Base-by-base conservation (phyloP, 176 grass and related monocot species). In the Melocanna baccifera region DNA sequence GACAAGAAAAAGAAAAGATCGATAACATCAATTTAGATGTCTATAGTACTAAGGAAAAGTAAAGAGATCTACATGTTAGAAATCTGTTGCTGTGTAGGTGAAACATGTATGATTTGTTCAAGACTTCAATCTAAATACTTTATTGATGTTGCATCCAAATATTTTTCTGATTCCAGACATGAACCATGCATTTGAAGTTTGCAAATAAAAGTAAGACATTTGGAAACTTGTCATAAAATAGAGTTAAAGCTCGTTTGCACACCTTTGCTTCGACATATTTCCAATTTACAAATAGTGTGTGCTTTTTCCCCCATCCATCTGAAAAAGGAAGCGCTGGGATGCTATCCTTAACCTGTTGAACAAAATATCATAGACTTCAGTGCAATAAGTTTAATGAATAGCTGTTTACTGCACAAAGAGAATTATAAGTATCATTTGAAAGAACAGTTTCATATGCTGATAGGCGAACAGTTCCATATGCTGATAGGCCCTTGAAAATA, bases 221-320 rank as follows among this genome's bases (percentile, higher is more conserved):
- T 46, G 22, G 58, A 25, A 78, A 46, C 53, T 64, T 48, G 1
- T 64, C 25, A 41, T 12, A 81, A 80, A 68, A 67, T 7, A 75
- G 58, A 55, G 53, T 25, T 59, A 45, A 64, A 64, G 48, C 30
- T 84, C 25, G 0, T 82, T 14, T 73, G 62, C 50, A 55, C 40
- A 97, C 94, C 83, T 97, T 94, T 25, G 94, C 91, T 94, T 97
- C 94, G 11, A 78, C 86, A 83, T 85, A 93, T 62, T 94, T 97
- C 91, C 91, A 97, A 77, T 91, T 91, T 19, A 97, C 78, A 90
- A 97, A 93, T 42, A 90, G 69, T 48, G 85, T 83, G 74, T 97
- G 94, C 29, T 97, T 97, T 80, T 80, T 64, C 2, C 85, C 94
- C 94, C 91, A 91, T 62, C 94, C 89, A 74, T 91, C 87, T 26